These are phyloP conservation scores for Myriosclerotinia duriaeana DNA, from an alignment of 2,329 filamentous ascomycete species.

Conservation along the genomic window DNA sequence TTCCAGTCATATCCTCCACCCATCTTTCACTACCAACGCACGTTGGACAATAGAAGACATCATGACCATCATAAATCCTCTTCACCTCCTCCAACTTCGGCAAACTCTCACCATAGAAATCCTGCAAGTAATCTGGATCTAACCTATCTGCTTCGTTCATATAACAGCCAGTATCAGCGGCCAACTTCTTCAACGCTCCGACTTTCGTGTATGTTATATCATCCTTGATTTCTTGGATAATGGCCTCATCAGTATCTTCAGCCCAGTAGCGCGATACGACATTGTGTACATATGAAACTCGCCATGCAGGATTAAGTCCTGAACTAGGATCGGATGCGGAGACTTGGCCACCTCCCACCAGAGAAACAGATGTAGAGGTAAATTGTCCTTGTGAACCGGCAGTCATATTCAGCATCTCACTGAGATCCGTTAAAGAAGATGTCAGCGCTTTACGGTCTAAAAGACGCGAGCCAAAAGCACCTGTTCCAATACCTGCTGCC, in stretches of 20 bases:
- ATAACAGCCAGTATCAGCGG: conserved; percentile 46
- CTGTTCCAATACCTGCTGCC: conserved; percentile 31
- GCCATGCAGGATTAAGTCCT: conserved; percentile 40
- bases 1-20: conserved; percentile 22
- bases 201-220: conserved; percentile 28
- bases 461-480: conserved; percentile 37
- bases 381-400: conserved; percentile 35
- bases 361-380: conserved; percentile 34
- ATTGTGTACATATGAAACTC: conserved; percentile 30
- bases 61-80: conserved; percentile 40
- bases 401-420: conserved; percentile 35
- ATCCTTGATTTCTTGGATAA: conserved; percentile 1
- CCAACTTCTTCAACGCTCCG: conserved; percentile 40
- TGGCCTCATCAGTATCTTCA: conserved; percentile 3
- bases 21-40: conserved; percentile 44
- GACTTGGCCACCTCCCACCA: conserved; percentile 40
- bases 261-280: conserved; percentile 27
- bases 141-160: conserved; percentile 46
- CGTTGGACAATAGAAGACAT: conserved; percentile 43
- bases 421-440: conserved; percentile 27
- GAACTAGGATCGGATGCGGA: conserved; percentile 35
- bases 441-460: conserved; percentile 33
- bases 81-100: conserved; percentile 40
- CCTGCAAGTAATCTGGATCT: conserved; percentile 40
- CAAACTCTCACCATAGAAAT: conserved; percentile 44